phyloP scores from a whole-genome alignment of 768 basidiomycete species.

The Asterophora parasitica region DNA sequence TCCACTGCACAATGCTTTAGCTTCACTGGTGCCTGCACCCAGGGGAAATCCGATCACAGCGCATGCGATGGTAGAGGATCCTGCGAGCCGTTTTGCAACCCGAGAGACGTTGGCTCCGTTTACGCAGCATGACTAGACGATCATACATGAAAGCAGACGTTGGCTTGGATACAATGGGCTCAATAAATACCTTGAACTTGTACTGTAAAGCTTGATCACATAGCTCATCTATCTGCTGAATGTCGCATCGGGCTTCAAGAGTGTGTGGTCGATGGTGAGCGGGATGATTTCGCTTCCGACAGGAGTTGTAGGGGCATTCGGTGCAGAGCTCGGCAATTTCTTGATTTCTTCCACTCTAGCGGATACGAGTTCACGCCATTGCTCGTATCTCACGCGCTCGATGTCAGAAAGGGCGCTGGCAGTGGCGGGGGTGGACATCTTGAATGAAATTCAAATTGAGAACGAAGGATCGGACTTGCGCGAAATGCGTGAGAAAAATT shows the following conservation, averaged over 20 bases:
- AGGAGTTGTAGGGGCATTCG: neutral
- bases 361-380: constrained; percentile 28
- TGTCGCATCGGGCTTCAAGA: constrained; percentile 47
- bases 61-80: constrained; percentile 36
- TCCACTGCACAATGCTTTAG: constrained; percentile 40
- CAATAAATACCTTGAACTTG: constrained; percentile 40
- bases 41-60: constrained; percentile 50
- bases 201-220: constrained; percentile 44
- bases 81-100: constrained; percentile 34
- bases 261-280: constrained; percentile 42
- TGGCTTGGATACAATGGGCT: neutral
- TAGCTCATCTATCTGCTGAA: constrained; percentile 37
- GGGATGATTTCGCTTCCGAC: constrained; percentile 21
- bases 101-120: constrained; percentile 41
- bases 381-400: constrained; percentile 22
- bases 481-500: no score
- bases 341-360: constrained; percentile 27
- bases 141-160: neutral
- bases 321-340: constrained; percentile 13
- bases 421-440: no score
- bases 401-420: constrained; percentile 10
- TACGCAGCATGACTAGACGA: constrained; percentile 47
- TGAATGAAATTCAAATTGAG: no score
- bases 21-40: constrained; percentile 38
- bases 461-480: no score